phyloP scores from a whole-genome alignment of 2,329 filamentous ascomycete species.

The Alternaria brassicae region DNA sequence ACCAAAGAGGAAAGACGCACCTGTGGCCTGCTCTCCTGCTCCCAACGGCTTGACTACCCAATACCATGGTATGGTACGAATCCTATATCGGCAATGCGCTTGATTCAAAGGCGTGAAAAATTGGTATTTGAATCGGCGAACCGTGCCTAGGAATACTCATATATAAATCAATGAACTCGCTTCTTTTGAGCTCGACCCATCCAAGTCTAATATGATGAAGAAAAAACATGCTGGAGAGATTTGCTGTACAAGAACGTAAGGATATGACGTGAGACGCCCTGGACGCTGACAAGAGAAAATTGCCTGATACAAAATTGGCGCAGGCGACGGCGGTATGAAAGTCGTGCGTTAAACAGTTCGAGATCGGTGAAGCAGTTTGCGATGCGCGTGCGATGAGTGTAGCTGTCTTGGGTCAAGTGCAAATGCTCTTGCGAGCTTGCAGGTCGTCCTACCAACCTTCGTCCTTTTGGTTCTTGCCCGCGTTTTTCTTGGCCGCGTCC shows the following conservation, averaged over 20 bases:
- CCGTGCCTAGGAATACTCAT: not conserved
- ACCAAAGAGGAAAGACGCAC: not conserved
- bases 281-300: not conserved
- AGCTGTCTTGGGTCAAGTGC: not conserved
- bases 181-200: not conserved
- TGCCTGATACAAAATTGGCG: not conserved
- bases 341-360: not conserved
- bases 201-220: slow-evolving; percentile 1
- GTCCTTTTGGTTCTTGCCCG: slow-evolving; percentile 45
- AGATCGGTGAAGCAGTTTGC: not conserved
- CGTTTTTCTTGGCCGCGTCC: slow-evolving; percentile 26
- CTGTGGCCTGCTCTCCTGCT: no score
- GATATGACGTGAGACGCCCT: not conserved
- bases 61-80: not conserved
- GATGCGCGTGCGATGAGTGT: not conserved
- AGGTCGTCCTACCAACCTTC: slow-evolving; percentile 38
- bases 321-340: not conserved
- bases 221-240: not conserved
- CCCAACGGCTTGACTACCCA: not conserved
- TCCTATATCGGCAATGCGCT: not conserved
- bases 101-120: not conserved
- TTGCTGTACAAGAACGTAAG: not conserved
- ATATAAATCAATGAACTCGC: not conserved
- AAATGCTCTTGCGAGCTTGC: not conserved
- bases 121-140: not conserved